These are phyloP conservation scores for Agarophyton chilense DNA, from an alignment of 23 red algal genomes.

Conservation along the genomic window DNA sequence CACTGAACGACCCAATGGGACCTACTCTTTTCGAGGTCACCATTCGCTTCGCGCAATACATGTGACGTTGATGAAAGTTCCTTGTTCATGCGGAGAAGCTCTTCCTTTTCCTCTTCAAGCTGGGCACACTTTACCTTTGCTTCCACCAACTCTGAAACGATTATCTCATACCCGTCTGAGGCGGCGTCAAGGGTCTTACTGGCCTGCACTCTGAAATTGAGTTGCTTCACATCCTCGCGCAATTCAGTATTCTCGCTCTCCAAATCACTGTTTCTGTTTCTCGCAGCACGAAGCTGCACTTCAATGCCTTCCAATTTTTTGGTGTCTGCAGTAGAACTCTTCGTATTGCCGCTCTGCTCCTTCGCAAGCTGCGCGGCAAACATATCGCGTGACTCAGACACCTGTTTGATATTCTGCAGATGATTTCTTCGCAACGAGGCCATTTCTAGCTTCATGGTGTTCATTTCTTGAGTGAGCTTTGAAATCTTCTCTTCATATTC, in stretches of 20 bases:
- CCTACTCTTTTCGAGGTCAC: conserved; percentile 66
- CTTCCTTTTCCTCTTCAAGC: conserved; percentile 73
- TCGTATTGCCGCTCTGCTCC: not conserved
- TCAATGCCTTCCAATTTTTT: conserved; percentile 41
- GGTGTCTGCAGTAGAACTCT: not conserved
- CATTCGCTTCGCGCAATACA: conserved; percentile 47
- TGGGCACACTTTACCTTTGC: conserved; percentile 61
- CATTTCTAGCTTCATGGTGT: conserved; percentile 51
- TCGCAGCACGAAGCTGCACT: conserved; percentile 60
- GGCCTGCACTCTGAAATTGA: conserved; percentile 53
- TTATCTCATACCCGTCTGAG: conserved; percentile 42
- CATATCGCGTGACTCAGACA: conserved; percentile 63
- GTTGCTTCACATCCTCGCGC: conserved; percentile 56
- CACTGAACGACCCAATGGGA: conserved; percentile 70
- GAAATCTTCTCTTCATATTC: conserved; percentile 2
- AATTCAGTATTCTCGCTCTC: conserved; percentile 40
- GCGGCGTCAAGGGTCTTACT: conserved; percentile 50
- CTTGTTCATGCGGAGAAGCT: conserved; percentile 36
- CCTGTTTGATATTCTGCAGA: conserved; percentile 64
- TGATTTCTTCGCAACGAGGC: conserved; percentile 63
- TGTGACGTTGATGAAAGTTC: conserved; percentile 25
- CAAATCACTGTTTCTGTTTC: conserved; percentile 52
- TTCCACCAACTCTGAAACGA: conserved; percentile 57
- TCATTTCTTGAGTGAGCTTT: conserved; percentile 22
- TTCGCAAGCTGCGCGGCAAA: conserved; percentile 55